Conservation (phyloP, 164 flowering plant genomes). For the Stephania yunnanensis region DNA sequence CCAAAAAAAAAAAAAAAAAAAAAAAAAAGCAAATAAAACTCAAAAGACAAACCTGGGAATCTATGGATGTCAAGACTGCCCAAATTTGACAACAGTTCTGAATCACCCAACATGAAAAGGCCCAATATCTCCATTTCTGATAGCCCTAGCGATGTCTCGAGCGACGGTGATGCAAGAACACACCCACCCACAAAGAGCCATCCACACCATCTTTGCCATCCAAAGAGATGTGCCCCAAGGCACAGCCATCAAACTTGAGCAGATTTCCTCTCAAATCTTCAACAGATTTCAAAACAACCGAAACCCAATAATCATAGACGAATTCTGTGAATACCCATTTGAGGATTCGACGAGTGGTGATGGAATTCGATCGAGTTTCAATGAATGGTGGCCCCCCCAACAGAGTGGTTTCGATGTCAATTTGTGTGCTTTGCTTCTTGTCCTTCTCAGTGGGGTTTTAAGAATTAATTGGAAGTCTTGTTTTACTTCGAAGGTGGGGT, state of each 20-base stretch:
- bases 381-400: neutral
- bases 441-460: too few relatives aligned
- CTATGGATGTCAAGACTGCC: neutral
- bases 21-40: neutral
- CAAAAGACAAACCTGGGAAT: neutral
- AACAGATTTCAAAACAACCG: neutral
- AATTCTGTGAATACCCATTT: neutral
- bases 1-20: too few relatives aligned
- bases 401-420: neutral
- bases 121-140: conserved; percentile 71
- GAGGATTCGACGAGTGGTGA: neutral
- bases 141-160: conserved; percentile 62
- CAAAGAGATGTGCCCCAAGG: conserved; percentile 52
- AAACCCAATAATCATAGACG: conserved; percentile 1
- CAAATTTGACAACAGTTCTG: neutral
- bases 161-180: conserved; percentile 66
- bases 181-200: conserved; percentile 63
- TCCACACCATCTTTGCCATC: conserved; percentile 62
- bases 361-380: neutral
- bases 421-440: neutral
- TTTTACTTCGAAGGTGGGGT: too few relatives aligned
- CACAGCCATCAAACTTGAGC: conserved; percentile 43
- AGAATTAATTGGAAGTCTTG: too few relatives aligned
- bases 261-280: neutral
- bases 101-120: conserved; percentile 69